phyloP scores from a whole-genome alignment of 768 basidiomycete species.

The Lactarius evosmus region DNA sequence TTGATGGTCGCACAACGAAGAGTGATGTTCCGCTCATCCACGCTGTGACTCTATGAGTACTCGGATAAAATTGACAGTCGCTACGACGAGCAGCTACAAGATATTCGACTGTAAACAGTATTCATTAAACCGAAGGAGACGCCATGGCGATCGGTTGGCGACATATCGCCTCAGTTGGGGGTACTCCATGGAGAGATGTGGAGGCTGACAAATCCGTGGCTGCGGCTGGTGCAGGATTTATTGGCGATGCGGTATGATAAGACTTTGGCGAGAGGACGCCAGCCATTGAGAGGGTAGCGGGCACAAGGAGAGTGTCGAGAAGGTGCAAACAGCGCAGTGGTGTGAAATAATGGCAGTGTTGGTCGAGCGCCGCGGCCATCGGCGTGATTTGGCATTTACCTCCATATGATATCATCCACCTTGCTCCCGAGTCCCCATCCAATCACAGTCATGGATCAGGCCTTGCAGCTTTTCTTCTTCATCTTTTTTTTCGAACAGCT shows the following conservation, averaged over 20 bases:
- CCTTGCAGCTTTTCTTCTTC: not conserved
- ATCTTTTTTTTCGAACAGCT: not conserved
- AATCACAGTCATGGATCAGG: not conserved
- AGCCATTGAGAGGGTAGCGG: constrained; percentile 7
- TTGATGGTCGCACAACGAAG: constrained; percentile 99
- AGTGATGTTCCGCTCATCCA: constrained; percentile 88
- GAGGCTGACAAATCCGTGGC: constrained; percentile 44
- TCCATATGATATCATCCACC: not conserved
- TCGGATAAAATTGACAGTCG: constrained; percentile 59
- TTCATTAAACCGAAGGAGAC: not conserved
- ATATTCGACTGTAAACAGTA: constrained; percentile 49
- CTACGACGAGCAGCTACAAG: constrained; percentile 83
- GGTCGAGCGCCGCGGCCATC: not conserved
- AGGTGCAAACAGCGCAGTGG: not conserved
- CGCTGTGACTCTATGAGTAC: constrained; percentile 67
- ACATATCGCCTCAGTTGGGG: constrained; percentile 10
- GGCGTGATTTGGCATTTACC: too few relatives aligned
- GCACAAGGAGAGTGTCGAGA: not conserved
- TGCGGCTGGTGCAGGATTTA: constrained; percentile 38
- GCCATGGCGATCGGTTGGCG: not conserved
- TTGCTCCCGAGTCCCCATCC: not conserved
- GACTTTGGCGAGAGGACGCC: constrained; percentile 45
- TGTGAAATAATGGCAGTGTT: not conserved
- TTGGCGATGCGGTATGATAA: constrained; percentile 47
- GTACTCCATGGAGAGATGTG: not conserved